These are phyloP conservation scores for Plasmodium gonderi DNA, from an alignment of 169 alveolate genomes.

Conservation along the genomic window DNA sequence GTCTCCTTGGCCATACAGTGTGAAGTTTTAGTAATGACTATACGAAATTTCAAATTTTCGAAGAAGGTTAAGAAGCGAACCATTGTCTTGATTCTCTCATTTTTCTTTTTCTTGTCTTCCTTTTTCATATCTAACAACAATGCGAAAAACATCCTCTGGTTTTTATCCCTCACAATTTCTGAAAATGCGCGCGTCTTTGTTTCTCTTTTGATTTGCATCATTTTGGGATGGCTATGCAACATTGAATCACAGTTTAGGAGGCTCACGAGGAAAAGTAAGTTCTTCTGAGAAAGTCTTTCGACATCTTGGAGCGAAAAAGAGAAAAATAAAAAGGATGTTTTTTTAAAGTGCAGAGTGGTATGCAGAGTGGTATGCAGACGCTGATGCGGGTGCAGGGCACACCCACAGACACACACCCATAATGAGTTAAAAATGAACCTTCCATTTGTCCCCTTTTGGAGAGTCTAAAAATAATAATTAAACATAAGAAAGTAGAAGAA, in stretches of 20 bases:
- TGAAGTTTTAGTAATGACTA: slow-evolving; percentile 79
- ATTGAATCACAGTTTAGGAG: slow-evolving; percentile 5
- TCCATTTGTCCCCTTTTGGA: no score
- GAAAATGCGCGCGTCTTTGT: slow-evolving; percentile 82
- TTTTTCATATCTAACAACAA: slow-evolving; percentile 61
- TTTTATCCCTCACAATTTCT: slow-evolving; percentile 82
- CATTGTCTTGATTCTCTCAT: slow-evolving; percentile 36
- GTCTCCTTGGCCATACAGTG: slow-evolving; percentile 82
- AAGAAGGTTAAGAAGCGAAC: slow-evolving; percentile 35
- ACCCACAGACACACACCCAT: no score
- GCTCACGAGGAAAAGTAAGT: slow-evolving; percentile 30
- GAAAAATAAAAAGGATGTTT: background rate
- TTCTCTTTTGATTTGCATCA: slow-evolving; percentile 57
- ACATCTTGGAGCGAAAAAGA: no score
- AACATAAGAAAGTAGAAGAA: no score
- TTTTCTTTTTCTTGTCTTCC: slow-evolving; percentile 70
- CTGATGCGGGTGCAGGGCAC: no score
- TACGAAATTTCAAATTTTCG: slow-evolving; percentile 59
- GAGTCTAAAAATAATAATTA: no score
- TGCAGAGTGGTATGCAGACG: no score
- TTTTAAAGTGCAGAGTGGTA: no score
- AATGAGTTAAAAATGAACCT: no score
- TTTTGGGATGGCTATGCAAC: slow-evolving; percentile 53
- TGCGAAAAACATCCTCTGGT: slow-evolving; percentile 82
- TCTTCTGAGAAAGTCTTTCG: no score